These are phyloP conservation scores for Metschnikowia reukaufii DNA, from an alignment of 805 yeast genomes.

Conservation along the genomic window DNA sequence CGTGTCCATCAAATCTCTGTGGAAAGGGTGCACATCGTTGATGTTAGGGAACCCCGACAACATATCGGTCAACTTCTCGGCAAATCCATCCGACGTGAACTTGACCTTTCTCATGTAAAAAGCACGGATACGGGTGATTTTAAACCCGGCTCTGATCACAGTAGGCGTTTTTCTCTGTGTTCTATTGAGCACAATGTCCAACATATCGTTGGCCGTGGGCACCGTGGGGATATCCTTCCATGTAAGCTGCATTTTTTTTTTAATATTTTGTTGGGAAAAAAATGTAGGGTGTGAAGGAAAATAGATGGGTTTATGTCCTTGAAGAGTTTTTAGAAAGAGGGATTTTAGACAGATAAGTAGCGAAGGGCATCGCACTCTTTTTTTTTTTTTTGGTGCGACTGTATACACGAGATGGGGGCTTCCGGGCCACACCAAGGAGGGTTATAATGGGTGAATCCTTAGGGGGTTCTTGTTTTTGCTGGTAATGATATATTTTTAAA, in stretches of 20 bases:
- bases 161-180: constrained; percentile 99
- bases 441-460: no score
- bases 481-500: no score
- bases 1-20: constrained; percentile 96
- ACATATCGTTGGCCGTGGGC: constrained; percentile 85
- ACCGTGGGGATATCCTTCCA: constrained; percentile 99
- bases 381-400: neutral
- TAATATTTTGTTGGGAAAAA: neutral
- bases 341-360: neutral
- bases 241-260: constrained; percentile 75
- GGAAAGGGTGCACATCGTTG: constrained; percentile 97
- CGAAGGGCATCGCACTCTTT: constrained; percentile 16
- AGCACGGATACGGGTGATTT: constrained; percentile 92
- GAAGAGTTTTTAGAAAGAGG: neutral
- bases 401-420: no score
- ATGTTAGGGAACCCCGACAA: constrained; percentile 91
- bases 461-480: no score
- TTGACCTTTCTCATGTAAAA: constrained; percentile 98
- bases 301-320: no score
- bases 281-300: neutral
- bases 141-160: constrained; percentile 95
- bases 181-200: constrained; percentile 94
- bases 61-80: constrained; percentile 86
- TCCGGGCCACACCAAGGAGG: no score
- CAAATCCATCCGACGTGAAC: constrained; percentile 93